These are phyloP conservation scores for Metschnikowia lachancei DNA, from an alignment of 805 yeast genomes.

Conservation along the genomic window DNA sequence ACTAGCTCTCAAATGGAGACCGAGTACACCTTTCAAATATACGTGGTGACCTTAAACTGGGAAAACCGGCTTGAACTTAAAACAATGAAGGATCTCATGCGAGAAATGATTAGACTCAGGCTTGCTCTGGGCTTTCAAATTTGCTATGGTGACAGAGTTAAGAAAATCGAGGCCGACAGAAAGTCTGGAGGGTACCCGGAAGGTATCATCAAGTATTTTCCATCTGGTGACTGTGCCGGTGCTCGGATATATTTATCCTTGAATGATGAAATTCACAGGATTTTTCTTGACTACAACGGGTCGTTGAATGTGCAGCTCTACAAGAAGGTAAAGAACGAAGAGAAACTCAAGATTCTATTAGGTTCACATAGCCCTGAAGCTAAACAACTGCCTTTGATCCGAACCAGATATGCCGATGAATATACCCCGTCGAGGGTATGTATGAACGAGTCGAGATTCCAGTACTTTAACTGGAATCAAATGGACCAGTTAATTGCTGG, in stretches of 20 bases:
- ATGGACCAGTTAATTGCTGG: conserved; percentile 93
- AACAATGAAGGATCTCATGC: conserved; percentile 57
- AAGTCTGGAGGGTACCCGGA: conserved; percentile 53
- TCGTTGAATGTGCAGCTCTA: conserved; percentile 79
- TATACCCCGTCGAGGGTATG: conserved; percentile 59
- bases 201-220: conserved; percentile 55
- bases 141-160: conserved; percentile 69
- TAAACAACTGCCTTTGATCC: conserved; percentile 44
- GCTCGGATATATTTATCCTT: conserved; percentile 70
- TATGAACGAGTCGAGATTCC: conserved; percentile 51
- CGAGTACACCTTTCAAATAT: conserved; percentile 78
- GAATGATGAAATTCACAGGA: conserved; percentile 82
- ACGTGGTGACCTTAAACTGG: conserved; percentile 67
- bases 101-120: conserved; percentile 84
- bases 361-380: conserved; percentile 11
- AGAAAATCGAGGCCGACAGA: conserved; percentile 60
- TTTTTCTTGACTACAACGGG: conserved; percentile 69
- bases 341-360: conserved; percentile 13
- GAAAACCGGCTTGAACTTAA: conserved; percentile 52
- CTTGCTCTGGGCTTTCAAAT: conserved; percentile 87
- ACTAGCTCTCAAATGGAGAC: conserved; percentile 60
- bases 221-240: conserved; percentile 46
- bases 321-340: conserved; percentile 19
- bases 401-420: conserved; percentile 73
- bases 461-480: conserved; percentile 80